These are phyloP conservation scores for Pseudocercospora fuligena DNA, from an alignment of 2,329 filamentous ascomycete species.

Conservation along the genomic window DNA sequence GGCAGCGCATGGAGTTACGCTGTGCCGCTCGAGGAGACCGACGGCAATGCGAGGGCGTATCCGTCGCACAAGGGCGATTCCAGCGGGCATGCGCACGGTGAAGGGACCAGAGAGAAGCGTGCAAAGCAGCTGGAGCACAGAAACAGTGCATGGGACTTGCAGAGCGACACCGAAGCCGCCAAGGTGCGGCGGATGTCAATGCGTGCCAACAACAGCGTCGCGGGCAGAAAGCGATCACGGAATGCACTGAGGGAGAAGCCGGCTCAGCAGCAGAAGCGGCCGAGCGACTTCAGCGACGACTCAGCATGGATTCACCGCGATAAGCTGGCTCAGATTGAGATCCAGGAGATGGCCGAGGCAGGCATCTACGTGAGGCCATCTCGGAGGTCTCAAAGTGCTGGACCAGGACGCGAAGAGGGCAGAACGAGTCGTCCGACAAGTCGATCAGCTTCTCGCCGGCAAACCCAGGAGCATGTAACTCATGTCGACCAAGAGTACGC, in stretches of 20 bases:
- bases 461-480: constrained; percentile 4
- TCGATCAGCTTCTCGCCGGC: constrained; percentile 30
- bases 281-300: constrained; percentile 50
- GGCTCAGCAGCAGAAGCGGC: constrained; percentile 23
- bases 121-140: constrained; percentile 20
- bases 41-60: constrained; percentile 28
- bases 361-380: constrained; percentile 66
- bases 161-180: constrained; percentile 35
- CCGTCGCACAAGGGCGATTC: background rate
- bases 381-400: constrained; percentile 55
- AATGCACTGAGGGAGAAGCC: constrained; percentile 32
- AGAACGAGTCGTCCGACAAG: constrained; percentile 47
- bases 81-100: constrained; percentile 8
- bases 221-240: constrained; percentile 35
- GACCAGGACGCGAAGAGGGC: constrained; percentile 46
- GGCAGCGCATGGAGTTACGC: constrained; percentile 30
- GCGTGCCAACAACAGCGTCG: constrained; percentile 28
- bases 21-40: constrained; percentile 31
- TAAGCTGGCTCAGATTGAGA: constrained; percentile 82
- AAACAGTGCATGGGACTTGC: constrained; percentile 31
- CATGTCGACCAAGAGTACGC: constrained; percentile 24
- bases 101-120: constrained; percentile 4
- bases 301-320: constrained; percentile 87
- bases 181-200: constrained; percentile 33
- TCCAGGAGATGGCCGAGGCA: constrained; percentile 76